These are phyloP conservation scores for Withania somnifera DNA, from an alignment of 305 asterid species.

Conservation along the genomic window DNA sequence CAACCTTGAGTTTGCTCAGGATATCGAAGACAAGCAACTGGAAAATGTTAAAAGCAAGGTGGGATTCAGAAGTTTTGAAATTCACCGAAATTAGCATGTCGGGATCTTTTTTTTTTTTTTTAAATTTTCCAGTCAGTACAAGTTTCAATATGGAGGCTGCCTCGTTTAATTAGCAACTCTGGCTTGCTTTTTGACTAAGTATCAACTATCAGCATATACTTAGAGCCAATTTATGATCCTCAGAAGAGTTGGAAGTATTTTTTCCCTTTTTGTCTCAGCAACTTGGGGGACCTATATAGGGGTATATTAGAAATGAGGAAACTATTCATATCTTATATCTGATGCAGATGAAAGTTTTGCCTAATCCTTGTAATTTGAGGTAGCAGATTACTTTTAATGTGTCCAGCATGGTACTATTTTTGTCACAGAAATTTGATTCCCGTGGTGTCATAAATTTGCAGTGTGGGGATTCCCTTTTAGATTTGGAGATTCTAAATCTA, in stretches of 20 bases:
- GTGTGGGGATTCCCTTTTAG: slow-evolving; percentile 41
- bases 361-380: neutral
- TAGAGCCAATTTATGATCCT: neutral
- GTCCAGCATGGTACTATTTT: neutral
- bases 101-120: neutral
- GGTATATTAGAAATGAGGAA: neutral
- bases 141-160: neutral
- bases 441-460: slow-evolving; percentile 18
- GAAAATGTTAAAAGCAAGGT: slow-evolving; percentile 62
- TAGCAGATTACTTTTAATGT: neutral
- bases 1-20: slow-evolving; percentile 82
- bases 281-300: neutral
- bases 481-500: slow-evolving; percentile 67
- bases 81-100: neutral
- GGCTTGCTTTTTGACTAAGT: neutral
- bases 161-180: neutral
- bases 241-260: neutral
- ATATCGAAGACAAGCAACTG: slow-evolving; percentile 73
- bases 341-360: neutral
- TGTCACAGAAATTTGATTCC: neutral
- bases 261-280: neutral
- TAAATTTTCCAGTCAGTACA: neutral
- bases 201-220: neutral
- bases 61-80: neutral
- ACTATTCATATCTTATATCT: neutral